Base-by-base conservation (phyloP, 1,139 yeast species). In the Hemisphaericaspora xylofermentans region DNA sequence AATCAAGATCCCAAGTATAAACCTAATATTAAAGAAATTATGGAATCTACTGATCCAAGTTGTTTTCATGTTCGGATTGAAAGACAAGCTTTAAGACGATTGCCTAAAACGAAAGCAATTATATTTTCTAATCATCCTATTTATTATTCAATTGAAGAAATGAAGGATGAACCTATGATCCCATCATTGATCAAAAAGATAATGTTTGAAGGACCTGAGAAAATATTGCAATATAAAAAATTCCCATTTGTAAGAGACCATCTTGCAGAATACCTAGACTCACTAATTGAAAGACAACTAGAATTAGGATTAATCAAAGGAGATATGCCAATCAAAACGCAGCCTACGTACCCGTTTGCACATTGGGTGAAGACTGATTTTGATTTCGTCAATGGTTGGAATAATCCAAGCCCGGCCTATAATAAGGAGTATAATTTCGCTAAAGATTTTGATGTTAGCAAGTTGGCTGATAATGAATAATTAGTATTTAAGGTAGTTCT, bases 81-180 rank as follows among this genome's bases (percentile, higher is more conserved):
- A 48, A 68, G 84, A 50, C 80, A 76, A 50, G 63, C 80, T 1
- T 60, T 76, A 41, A 57, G 80, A 40, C 65, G 76, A 46, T 63
- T 77, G 40, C 82, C 82, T 5, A 64, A 64, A 42, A 56, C 76
- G 2, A 57, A 60, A 33, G 78, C 78, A 1, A 68, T 75, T 38
- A 66, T 81, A 26, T 80, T 82, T 58, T 67, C 83, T 33, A 79
- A 83, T 56, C 89, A 84, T 55, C 89, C 89, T 3, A 68, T 82
- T 9, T 82, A 78, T 56, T 84, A 84, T 60, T 71, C 82, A 2
- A 68, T 84, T 43, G 88, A 82, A 19, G 89, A 84, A 54, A 82
- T 84, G 88, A 82, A 82, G 55, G 87, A 84, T 56, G 91, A 84
- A 55, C 88, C 89, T 7, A 58, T 79, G 61, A 69, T 84, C 26